Evolutionary conservation across 108 stramenopile genomes (phyloP).

Genomic region (Discostella stelligeroides): DNA sequence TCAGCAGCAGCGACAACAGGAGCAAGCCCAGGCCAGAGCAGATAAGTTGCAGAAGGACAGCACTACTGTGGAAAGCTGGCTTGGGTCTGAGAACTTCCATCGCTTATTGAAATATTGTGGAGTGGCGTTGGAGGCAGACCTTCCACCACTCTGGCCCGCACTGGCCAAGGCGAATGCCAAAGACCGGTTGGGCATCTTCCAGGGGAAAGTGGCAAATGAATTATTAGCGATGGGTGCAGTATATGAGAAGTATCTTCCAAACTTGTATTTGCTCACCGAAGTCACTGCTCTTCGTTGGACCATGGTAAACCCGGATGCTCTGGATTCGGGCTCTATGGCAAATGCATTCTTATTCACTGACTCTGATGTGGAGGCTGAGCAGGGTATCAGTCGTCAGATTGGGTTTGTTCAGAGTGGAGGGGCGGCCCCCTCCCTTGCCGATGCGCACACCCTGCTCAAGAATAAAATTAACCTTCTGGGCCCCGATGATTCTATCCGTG

Average conservation of each 20-base stretch:
- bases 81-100: constrained; percentile 3
- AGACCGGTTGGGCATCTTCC: constrained; percentile 1
- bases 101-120: neutral
- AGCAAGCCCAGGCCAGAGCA: constrained; percentile 3
- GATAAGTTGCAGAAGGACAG: neutral
- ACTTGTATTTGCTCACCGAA: constrained; percentile 1
- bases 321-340: neutral
- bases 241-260: neutral
- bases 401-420: neutral
- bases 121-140: neutral
- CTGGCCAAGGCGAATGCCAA: constrained; percentile 5
- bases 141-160: constrained; percentile 2
- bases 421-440: neutral
- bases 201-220: constrained; percentile 1
- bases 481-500: neutral
- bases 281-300: constrained; percentile 2
- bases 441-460: neutral
- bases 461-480: neutral
- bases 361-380: neutral
- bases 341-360: neutral
- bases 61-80: constrained; percentile 4
- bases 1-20: constrained; percentile 20
- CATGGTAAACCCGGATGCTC: neutral
- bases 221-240: neutral
- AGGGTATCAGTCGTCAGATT: neutral